phyloP scores from a whole-genome alignment of 2,329 filamentous ascomycete genomes.

The Nemania sp. region DNA sequence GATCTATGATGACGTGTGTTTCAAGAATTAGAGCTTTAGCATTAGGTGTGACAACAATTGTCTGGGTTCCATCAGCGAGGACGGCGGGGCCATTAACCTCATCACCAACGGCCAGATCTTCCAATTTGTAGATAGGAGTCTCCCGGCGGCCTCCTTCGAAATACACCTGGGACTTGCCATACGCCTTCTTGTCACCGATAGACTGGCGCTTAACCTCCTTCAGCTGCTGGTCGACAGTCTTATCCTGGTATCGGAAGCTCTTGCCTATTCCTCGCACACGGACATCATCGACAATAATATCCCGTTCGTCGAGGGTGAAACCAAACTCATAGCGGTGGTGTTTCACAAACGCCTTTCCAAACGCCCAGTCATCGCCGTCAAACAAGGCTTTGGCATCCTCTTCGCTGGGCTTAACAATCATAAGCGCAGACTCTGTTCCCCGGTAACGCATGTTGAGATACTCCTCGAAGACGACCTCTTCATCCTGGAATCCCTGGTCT shows the following conservation, averaged over 20 bases:
- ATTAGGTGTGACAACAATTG: slow-evolving; percentile 86
- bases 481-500: slow-evolving; percentile 82
- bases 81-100: slow-evolving; percentile 84
- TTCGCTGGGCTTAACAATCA: slow-evolving; percentile 81
- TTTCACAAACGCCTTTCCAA: slow-evolving; percentile 84
- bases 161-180: slow-evolving; percentile 78
- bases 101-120: slow-evolving; percentile 78
- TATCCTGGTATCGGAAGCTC: slow-evolving; percentile 82
- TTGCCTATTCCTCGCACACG: slow-evolving; percentile 89
- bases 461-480: slow-evolving; percentile 85
- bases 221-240: slow-evolving; percentile 87
- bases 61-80: slow-evolving; percentile 88
- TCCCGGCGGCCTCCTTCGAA: slow-evolving; percentile 84
- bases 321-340: slow-evolving; percentile 95
- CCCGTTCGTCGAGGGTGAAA: slow-evolving; percentile 84
- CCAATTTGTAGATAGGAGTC: slow-evolving; percentile 86
- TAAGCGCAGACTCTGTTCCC: slow-evolving; percentile 89
- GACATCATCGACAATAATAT: slow-evolving; percentile 92
- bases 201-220: slow-evolving; percentile 73
- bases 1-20: slow-evolving; percentile 90
- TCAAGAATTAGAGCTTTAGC: slow-evolving; percentile 81
- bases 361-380: slow-evolving; percentile 79
- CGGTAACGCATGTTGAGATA: slow-evolving; percentile 95
- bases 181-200: slow-evolving; percentile 68
- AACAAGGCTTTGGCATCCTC: slow-evolving; percentile 71